Evolutionary conservation across 768 basidiomycete genomes (phyloP), one percentile per base, ranked within the genome.

Genomic region (Amanita subjunquillea): DNA sequence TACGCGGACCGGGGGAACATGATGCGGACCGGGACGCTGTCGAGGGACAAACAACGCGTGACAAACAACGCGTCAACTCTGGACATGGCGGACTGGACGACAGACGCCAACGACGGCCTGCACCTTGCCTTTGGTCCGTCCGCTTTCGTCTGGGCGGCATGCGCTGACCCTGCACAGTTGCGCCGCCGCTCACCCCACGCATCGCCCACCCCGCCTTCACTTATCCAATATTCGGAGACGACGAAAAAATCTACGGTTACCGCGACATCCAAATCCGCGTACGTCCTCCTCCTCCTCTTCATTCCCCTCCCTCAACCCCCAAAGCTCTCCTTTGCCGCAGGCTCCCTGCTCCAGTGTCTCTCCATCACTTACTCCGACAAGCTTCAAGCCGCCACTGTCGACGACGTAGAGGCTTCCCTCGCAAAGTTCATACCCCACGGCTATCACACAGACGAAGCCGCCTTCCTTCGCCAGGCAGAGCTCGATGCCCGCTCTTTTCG

Each of bases 171-270:
- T 72, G 85, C 13, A 70, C 66, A 55, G 74, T 32, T 2, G 6
- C 44, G 77, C 10, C 72, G 79, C 27, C 85, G 87, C 59, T 66
- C 71, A 12, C 83, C 77, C 54, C 12, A 7, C 76, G 79, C 55
- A 69, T 73, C 17, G 97, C 96, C 67, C 77, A 87, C 55, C 95
- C 95, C 2, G 70, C 74, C 3, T 99, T 98, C 71, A 97, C 95
- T 0, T 99, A 99, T 69, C 93, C 95, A 4, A 93, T 99, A 61
- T 97, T 83, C 63, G 95, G 95, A 49, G 91, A 97, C 60, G 88
- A 95, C 50, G 93, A 99, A 70, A 93, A 85, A 70, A 85, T 98
- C 52, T 97, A 95, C 64, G 95, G 95, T 2, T 98, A 96, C 69
- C 77, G 82, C 56, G 85, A 85, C 61, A 75, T 99, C 32, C 65